Percentiles rank a stretch among this genome's conserved stretches.
Conservation (phyloP, 805 yeast species). For the Kazachstania viticola region DNA sequence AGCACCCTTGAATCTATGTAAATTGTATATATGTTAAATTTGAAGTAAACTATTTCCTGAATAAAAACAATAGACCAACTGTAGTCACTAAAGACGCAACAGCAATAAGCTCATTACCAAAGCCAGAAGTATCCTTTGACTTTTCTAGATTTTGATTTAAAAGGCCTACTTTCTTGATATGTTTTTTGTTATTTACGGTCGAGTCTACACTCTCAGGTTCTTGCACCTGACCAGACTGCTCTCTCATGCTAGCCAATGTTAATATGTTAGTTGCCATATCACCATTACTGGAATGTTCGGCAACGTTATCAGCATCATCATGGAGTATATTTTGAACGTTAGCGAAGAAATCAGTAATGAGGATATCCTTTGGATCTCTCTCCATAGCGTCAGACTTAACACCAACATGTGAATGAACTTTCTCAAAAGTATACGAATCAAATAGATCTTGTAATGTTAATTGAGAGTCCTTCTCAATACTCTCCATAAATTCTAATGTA, state of each 20-base stretch:
- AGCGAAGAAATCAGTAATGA: conserved; percentile 89
- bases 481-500: conserved; percentile 79
- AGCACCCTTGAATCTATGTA: too few relatives aligned
- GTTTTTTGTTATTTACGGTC: too few relatives aligned
- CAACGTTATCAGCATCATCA: conserved; percentile 29
- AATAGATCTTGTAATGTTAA: conserved; percentile 74
- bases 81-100: not conserved
- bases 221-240: too few relatives aligned
- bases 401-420: conserved; percentile 91
- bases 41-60: too few relatives aligned
- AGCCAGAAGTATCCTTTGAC: not conserved
- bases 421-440: conserved; percentile 70
- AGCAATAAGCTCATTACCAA: not conserved
- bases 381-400: conserved; percentile 68
- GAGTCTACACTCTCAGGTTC: too few relatives aligned
- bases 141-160: not conserved
- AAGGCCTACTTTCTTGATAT: conserved; percentile 1
- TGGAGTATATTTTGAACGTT: conserved; percentile 70
- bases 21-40: too few relatives aligned
- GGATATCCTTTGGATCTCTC: conserved; percentile 49
- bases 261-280: conserved; percentile 1
- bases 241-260: conserved; percentile 4
- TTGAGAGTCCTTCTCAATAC: conserved; percentile 62
- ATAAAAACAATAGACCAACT: not conserved
- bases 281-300: not conserved